Percentiles rank a stretch among this genome's conserved stretches.
Evolutionary conservation across 202 grass and related monocot genomes (phyloP).

Genomic region (Panicum hallii): DNA sequence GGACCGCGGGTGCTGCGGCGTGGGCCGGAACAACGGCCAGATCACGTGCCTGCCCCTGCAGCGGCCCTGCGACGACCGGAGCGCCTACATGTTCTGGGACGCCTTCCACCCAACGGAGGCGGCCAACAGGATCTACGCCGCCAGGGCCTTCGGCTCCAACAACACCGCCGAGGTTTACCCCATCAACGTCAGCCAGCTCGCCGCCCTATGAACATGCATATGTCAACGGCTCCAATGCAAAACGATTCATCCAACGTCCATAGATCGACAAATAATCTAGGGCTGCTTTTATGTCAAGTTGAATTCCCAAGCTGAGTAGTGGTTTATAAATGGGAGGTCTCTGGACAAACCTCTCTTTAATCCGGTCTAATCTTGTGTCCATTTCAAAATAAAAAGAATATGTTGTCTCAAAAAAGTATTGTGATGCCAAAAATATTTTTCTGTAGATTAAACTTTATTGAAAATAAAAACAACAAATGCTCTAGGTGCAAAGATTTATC

Average conservation of each 20-base stretch:
- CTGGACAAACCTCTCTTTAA: too few relatives aligned
- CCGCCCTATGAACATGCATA: constrained; percentile 38
- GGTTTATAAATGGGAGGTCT: too few relatives aligned
- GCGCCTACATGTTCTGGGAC: constrained; percentile 88
- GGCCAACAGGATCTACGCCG: constrained; percentile 70
- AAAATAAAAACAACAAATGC: too few relatives aligned
- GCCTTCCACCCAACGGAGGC: constrained; percentile 92
- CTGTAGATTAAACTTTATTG: too few relatives aligned
- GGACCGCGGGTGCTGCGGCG: constrained; percentile 87
- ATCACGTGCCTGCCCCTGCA: constrained; percentile 92
- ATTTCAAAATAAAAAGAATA: too few relatives aligned
- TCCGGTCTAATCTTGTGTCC: too few relatives aligned
- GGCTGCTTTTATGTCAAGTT: too few relatives aligned
- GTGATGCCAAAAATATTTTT: too few relatives aligned
- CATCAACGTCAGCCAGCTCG: constrained; percentile 75
- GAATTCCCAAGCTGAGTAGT: too few relatives aligned
- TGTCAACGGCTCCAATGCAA: neutral
- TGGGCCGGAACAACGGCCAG: constrained; percentile 92
- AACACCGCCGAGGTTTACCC: constrained; percentile 59
- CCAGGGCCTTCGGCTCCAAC: constrained; percentile 65
- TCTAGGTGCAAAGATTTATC: too few relatives aligned
- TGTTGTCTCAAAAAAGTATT: too few relatives aligned
- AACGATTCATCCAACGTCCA: neutral
- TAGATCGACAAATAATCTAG: too few relatives aligned
- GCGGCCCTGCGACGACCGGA: constrained; percentile 64